Conservation (phyloP, 441 rosid species). For the Pelargonium hybrid region DNA sequence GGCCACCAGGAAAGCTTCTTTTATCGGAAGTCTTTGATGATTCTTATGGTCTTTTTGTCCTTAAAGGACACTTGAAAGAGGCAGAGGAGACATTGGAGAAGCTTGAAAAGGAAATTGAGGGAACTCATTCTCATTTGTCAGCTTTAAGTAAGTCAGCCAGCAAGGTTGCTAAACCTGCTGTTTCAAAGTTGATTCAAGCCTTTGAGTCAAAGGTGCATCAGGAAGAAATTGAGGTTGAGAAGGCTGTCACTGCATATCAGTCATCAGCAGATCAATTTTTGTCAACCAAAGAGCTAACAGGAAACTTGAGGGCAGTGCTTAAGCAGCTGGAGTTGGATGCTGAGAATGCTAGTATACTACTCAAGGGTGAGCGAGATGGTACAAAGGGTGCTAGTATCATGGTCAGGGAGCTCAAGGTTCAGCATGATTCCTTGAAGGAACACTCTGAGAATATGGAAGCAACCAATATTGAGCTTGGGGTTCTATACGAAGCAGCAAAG, state of each 20-base stretch:
- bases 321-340: slow-evolving; percentile 50
- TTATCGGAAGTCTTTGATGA: slow-evolving; percentile 33
- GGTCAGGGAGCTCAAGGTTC: slow-evolving; percentile 35
- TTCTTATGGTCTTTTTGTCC: slow-evolving; percentile 32
- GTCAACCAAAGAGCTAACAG: slow-evolving; percentile 36
- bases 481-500: slow-evolving; percentile 58
- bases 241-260: slow-evolving; percentile 29
- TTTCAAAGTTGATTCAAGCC: slow-evolving; percentile 78
- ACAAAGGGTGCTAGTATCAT: slow-evolving; percentile 29
- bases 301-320: slow-evolving; percentile 45
- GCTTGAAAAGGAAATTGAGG: slow-evolving; percentile 58
- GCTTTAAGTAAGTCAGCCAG: slow-evolving; percentile 30
- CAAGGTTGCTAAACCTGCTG: slow-evolving; percentile 41
- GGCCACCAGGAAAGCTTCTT: slow-evolving; percentile 16
- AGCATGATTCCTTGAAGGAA: slow-evolving; percentile 43
- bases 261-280: slow-evolving; percentile 34
- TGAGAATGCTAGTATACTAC: slow-evolving; percentile 30
- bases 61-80: slow-evolving; percentile 48
- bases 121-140: slow-evolving; percentile 32
- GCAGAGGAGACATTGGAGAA: slow-evolving; percentile 42
- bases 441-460: slow-evolving; percentile 45
- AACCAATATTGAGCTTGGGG: slow-evolving; percentile 42
- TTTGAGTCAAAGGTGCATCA: slow-evolving; percentile 62
- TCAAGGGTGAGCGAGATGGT: slow-evolving; percentile 37
- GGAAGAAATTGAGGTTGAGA: slow-evolving; percentile 50